Percentiles rank a stretch among this genome's conserved stretches.
Evolutionary conservation across 495 filamentous ascomycete genomes (phyloP).

Genomic region (Penicillium coprophilum): DNA sequence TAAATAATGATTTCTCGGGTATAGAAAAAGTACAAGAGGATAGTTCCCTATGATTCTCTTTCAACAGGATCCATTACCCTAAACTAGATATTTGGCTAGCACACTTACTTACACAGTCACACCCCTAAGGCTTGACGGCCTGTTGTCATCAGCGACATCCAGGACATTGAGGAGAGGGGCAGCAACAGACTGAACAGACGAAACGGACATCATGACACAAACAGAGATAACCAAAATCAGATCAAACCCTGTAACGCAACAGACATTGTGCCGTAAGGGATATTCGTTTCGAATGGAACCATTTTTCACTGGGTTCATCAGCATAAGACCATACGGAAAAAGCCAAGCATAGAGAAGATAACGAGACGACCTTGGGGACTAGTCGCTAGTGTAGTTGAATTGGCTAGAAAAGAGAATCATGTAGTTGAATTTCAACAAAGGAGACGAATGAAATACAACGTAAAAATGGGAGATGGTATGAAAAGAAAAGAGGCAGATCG

Average conservation of each 20-base stretch:
- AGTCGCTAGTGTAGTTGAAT: constrained; percentile 37
- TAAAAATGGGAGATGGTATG: constrained; percentile 42
- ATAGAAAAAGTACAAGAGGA: neutral
- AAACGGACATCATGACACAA: neutral
- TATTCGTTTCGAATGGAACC: constrained; percentile 2
- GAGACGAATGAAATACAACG: constrained; percentile 41
- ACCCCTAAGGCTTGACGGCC: neutral
- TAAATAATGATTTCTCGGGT: neutral
- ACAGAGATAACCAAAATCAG: neutral
- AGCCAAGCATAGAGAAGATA: neutral
- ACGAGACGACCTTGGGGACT: constrained; percentile 28
- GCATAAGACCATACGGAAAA: constrained; percentile 8
- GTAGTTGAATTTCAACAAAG: constrained; percentile 40
- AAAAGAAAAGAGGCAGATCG: constrained; percentile 27
- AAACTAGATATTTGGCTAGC: neutral
- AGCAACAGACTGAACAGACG: neutral
- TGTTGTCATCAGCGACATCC: neutral
- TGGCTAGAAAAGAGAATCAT: constrained; percentile 40
- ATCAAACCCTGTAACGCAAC: neutral
- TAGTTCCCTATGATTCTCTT: neutral
- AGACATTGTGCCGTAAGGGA: neutral
- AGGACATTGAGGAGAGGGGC: neutral
- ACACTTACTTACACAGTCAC: constrained; percentile 1
- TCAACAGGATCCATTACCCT: neutral
- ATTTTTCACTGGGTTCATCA: constrained; percentile 1